Percentiles rank a stretch among this genome's conserved stretches.
phyloP scores from a whole-genome alignment of 306 rosid genomes.

The Betula pendula region DNA sequence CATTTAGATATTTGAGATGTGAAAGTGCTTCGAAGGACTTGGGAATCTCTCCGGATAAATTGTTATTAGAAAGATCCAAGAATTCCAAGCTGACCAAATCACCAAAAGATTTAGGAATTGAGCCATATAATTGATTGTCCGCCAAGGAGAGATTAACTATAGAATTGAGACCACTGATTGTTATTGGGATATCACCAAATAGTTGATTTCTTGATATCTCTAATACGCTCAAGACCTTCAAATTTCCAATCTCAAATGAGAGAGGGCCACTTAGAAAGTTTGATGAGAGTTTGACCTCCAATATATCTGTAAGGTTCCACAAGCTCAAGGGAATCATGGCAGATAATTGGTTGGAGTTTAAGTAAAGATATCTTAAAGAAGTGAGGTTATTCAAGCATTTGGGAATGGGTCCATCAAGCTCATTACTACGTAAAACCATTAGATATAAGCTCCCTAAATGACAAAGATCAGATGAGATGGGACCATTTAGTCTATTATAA shows the following conservation, averaged over 20 bases:
- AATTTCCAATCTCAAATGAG: neutral
- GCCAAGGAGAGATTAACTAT: conserved; percentile 26
- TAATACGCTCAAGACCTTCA: no score
- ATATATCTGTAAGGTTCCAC: conserved; percentile 6
- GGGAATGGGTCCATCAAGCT: conserved; percentile 16
- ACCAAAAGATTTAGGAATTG: conserved; percentile 23
- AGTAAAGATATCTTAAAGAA: neutral
- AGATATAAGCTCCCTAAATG: neutral
- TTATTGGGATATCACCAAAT: no score
- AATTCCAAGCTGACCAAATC: neutral
- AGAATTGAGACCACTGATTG: neutral
- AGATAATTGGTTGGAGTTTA: conserved; percentile 1
- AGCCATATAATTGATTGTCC: conserved; percentile 24
- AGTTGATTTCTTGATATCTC: no score
- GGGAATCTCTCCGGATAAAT: conserved; percentile 9
- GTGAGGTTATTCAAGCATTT: conserved; percentile 7
- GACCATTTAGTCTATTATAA: neutral
- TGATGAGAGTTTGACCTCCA: conserved; percentile 1
- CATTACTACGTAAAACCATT: neutral
- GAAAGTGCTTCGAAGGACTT: conserved; percentile 3
- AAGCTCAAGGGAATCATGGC: neutral
- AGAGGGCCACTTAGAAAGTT: conserved; percentile 12
- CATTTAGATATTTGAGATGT: neutral
- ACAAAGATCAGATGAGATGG: conserved; percentile 16
- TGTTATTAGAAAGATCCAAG: conserved; percentile 1